These are phyloP conservation scores for Tuber melanosporum DNA, from an alignment of 495 filamentous ascomycete species.

Conservation along the genomic window DNA sequence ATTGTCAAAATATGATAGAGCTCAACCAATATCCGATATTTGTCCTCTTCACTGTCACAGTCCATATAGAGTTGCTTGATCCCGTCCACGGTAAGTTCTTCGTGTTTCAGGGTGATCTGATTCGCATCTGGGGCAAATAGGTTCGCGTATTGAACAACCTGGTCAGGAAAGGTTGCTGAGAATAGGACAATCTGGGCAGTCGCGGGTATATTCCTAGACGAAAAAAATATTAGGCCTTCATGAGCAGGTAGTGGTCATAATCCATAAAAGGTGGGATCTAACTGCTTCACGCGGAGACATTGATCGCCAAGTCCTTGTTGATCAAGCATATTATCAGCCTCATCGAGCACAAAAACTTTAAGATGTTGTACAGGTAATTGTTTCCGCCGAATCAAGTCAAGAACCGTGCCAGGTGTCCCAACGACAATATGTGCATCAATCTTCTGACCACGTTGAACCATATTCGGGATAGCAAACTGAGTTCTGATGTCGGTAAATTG, in stretches of 20 bases:
- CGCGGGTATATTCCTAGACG: conserved; percentile 7
- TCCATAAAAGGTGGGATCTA: conserved; percentile 41
- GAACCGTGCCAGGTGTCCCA: conserved; percentile 88
- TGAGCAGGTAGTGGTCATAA: neutral
- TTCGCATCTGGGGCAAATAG: conserved; percentile 78
- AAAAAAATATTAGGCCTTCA: neutral
- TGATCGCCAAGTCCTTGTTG: conserved; percentile 92
- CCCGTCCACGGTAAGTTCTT: conserved; percentile 90
- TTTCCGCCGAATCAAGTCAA: conserved; percentile 71
- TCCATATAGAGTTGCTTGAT: conserved; percentile 98
- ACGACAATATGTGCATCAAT: conserved; percentile 72
- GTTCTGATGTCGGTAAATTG: conserved; percentile 68
- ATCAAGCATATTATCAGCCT: conserved; percentile 95
- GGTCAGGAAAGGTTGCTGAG: conserved; percentile 87
- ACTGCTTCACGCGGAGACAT: conserved; percentile 81
- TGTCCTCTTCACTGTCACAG: conserved; percentile 68
- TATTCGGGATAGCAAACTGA: conserved; percentile 71
- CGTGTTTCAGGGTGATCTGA: conserved; percentile 75
- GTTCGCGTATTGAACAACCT: conserved; percentile 71
- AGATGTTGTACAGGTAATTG: conserved; percentile 59
- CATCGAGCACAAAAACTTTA: conserved; percentile 78
- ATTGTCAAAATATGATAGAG: conserved; percentile 94
- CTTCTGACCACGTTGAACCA: conserved; percentile 54
- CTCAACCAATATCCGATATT: conserved; percentile 79
- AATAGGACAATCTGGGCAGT: conserved; percentile 81